phyloP scores from a whole-genome alignment of 768 basidiomycete genomes.

The Leccinum disarticulatum region DNA sequence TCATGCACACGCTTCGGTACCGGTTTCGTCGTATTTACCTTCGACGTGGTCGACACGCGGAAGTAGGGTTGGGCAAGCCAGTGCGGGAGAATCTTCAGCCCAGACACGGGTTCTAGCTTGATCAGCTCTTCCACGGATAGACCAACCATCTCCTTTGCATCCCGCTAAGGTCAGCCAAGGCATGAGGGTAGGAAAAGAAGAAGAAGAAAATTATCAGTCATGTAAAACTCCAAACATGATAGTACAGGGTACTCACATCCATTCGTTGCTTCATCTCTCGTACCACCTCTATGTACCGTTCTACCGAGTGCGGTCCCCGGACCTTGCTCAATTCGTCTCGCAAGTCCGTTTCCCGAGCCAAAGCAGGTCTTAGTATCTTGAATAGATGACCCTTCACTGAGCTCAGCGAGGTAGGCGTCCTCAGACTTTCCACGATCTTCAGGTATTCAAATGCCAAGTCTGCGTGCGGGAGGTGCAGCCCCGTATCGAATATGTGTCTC shows the following conservation, averaged over 20 bases:
- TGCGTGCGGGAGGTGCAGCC: conserved; percentile 55
- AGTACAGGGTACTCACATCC: conserved; percentile 40
- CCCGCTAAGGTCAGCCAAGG: conserved; percentile 37
- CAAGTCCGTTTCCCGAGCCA: conserved; percentile 65
- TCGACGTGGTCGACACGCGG: conserved; percentile 7
- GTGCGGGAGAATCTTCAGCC: conserved; percentile 56
- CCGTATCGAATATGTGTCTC: conserved; percentile 33
- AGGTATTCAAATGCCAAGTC: conserved; percentile 86
- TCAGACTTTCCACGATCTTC: conserved; percentile 58
- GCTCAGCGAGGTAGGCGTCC: conserved; percentile 68
- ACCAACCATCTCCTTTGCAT: conserved; percentile 38
- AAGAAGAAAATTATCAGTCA: conserved; percentile 1
- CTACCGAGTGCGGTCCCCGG: conserved; percentile 24
- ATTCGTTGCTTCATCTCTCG: conserved; percentile 60
- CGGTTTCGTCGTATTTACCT: background rate
- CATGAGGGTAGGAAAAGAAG: background rate
- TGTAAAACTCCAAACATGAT: background rate
- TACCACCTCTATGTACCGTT: conserved; percentile 51
- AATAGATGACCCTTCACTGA: conserved; percentile 93
- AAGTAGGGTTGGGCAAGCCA: conserved; percentile 77
- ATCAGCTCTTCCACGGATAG: conserved; percentile 38
- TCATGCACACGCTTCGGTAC: too few species aligned
- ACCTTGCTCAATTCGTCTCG: conserved; percentile 67
- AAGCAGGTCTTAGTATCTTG: conserved; percentile 82
- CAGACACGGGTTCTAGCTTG: conserved; percentile 44